phyloP scores from a whole-genome alignment of 2,329 filamentous ascomycete genomes.

The Nemania serpens region DNA sequence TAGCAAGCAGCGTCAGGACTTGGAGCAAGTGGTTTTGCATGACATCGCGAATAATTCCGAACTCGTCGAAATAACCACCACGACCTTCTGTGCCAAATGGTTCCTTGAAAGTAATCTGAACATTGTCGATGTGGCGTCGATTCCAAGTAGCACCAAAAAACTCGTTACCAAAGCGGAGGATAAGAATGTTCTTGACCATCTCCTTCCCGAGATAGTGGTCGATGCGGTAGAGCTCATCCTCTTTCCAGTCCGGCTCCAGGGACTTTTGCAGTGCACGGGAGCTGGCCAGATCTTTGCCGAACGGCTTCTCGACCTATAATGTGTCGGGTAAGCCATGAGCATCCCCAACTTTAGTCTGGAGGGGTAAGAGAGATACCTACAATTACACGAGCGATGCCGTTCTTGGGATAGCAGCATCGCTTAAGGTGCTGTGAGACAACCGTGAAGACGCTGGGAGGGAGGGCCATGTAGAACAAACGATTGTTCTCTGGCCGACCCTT shows the following conservation, averaged over 20 bases:
- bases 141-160: slow-evolving; percentile 99
- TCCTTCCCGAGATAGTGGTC: slow-evolving; percentile 99
- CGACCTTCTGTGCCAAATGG: slow-evolving; percentile 97
- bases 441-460: slow-evolving; percentile 97
- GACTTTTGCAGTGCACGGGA: slow-evolving; percentile 94
- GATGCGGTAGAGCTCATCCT: slow-evolving; percentile 98
- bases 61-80: slow-evolving; percentile 98
- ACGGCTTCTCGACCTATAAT: slow-evolving; percentile 92
- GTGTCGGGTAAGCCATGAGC: slow-evolving; percentile 17
- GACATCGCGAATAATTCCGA: slow-evolving; percentile 98
- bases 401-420: slow-evolving; percentile 92
- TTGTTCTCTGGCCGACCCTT: slow-evolving; percentile 80
- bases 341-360: not conserved
- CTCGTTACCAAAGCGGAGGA: slow-evolving; percentile 96
- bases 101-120: slow-evolving; percentile 99
- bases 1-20: slow-evolving; percentile 91
- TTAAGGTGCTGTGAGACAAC: slow-evolving; percentile 97
- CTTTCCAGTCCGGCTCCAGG: slow-evolving; percentile 95
- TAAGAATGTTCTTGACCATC: slow-evolving; percentile 99
- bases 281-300: slow-evolving; percentile 94
- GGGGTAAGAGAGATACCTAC: slow-evolving; percentile 56
- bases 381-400: slow-evolving; percentile 91
- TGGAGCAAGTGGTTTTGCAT: slow-evolving; percentile 99
- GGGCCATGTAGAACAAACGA: slow-evolving; percentile 98
- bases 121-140: slow-evolving; percentile 98